phyloP scores from a whole-genome alignment of 2,329 filamentous ascomycete genomes.

The Aspergillus fischeri region DNA sequence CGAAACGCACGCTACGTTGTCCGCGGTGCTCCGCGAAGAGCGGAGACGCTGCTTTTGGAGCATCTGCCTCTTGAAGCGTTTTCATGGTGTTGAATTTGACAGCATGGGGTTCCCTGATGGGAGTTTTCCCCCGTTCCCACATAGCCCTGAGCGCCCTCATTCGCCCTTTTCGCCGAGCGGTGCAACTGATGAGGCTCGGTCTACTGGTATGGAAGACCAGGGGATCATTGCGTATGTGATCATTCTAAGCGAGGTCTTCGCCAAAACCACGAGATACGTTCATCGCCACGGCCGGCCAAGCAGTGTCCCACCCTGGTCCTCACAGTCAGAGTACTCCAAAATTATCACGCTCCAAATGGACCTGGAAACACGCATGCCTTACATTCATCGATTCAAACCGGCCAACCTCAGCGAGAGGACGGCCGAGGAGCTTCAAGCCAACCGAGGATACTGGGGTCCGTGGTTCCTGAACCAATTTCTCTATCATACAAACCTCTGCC shows the following conservation, averaged over 20 bases:
- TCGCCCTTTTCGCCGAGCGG: slow-evolving; percentile 19
- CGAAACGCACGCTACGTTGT: slow-evolving; percentile 24
- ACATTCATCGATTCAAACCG: slow-evolving; percentile 49
- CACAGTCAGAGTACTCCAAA: slow-evolving; percentile 51
- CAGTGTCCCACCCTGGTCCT: slow-evolving; percentile 46
- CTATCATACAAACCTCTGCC: slow-evolving; percentile 51
- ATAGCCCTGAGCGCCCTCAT: slow-evolving; percentile 30
- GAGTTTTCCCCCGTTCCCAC: slow-evolving; percentile 36
- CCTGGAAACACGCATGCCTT: slow-evolving; percentile 49
- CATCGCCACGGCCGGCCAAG: slow-evolving; percentile 43
- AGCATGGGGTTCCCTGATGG: slow-evolving; percentile 35
- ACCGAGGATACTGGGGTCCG: slow-evolving; percentile 51
- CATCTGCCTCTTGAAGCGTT: slow-evolving; percentile 41
- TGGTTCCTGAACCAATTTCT: slow-evolving; percentile 52
- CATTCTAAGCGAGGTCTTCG: slow-evolving; percentile 47
- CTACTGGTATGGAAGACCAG: slow-evolving; percentile 30
- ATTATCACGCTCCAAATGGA: slow-evolving; percentile 51
- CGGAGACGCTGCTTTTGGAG: slow-evolving; percentile 41
- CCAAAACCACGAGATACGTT: slow-evolving; percentile 46
- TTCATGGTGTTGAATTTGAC: slow-evolving; percentile 42
- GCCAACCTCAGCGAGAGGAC: slow-evolving; percentile 45
- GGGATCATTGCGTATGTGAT: slow-evolving; percentile 47
- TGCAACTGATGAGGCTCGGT: slow-evolving; percentile 16
- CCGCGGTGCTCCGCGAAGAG: slow-evolving; percentile 25
- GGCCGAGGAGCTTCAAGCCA: slow-evolving; percentile 39